These are phyloP conservation scores for Pythium utonaiense DNA, from an alignment of 352 stramenopile species.

Conservation along the genomic window DNA sequence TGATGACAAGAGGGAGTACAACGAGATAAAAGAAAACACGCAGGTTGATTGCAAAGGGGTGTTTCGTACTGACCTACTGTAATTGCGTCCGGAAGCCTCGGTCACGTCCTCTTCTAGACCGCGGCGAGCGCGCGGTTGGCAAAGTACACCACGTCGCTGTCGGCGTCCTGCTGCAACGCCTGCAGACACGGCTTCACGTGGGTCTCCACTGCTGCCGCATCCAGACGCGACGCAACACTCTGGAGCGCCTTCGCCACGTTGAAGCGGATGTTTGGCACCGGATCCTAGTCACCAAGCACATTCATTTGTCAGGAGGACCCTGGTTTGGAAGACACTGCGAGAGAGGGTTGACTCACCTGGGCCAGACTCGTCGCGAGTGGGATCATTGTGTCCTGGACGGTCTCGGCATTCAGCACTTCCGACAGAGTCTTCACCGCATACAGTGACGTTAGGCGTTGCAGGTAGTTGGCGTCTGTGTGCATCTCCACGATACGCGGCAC, in stretches of 20 bases:
- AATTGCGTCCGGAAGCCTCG: constrained; percentile 11
- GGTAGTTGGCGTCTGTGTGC: constrained; percentile 91
- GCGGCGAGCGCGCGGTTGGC: constrained; percentile 69
- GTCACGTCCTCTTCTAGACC: constrained; percentile 38
- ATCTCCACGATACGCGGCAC: constrained; percentile 94
- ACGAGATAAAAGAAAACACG: constrained; percentile 11
- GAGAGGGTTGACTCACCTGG: constrained; percentile 71
- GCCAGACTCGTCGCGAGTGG: constrained; percentile 92
- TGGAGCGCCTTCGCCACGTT: constrained; percentile 97
- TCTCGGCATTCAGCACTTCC: constrained; percentile 68
- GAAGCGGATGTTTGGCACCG: constrained; percentile 98
- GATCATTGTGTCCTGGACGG: constrained; percentile 86
- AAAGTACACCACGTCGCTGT: constrained; percentile 95
- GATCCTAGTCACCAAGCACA: constrained; percentile 49
- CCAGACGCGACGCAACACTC: constrained; percentile 77
- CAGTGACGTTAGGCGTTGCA: constrained; percentile 92
- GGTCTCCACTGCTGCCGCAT: constrained; percentile 45
- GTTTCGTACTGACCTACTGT: constrained; percentile 17
- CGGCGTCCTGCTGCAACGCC: constrained; percentile 85
- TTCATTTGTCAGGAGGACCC: background rate
- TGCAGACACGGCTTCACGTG: constrained; percentile 86
- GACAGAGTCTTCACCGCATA: constrained; percentile 85
- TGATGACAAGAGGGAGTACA: background rate
- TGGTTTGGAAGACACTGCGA: too few species aligned
- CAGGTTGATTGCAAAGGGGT: constrained; percentile 19